Base-by-base conservation (phyloP, 345 rosid genomes). In the Populus davidiana region DNA sequence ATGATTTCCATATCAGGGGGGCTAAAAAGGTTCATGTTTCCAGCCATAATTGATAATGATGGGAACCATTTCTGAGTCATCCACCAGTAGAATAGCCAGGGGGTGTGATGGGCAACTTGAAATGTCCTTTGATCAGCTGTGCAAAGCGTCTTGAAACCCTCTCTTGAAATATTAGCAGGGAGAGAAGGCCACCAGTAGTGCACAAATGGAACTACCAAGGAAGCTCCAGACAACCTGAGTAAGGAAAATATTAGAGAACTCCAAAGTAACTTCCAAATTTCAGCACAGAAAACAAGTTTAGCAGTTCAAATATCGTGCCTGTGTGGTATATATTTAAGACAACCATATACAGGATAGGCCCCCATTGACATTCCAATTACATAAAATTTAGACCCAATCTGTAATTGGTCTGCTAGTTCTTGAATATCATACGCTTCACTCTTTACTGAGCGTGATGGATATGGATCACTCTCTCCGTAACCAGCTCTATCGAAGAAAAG, bases 401-500 rank as follows among this genome's bases (percentile, higher is more conserved):
- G 84, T 86, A 95, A 80, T 75, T 87, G 88, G 81, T 95, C 97
- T 0, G 92, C 98, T 20, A 95, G 86, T 83, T 95, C 96, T 88
- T 91, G 88, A 69, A 93, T 85, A 81, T 93, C 97, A 75, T 81
- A 86, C 67, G 98, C 97, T 80, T 91, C 96, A 70, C 84, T 90
- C 74, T 92, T 93, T 76, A 95, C 94, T 0, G 97, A 79, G 11
- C 94, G 88, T 39, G 88, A 85, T 39, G 94, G 95, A 77, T 90
- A 47, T 27, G 97, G 99, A 81, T 95, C 98, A 79, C 99, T 95
- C 81, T 95, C 96, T 67, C 97, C 99, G 76, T 95, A 93, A 23
- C 99, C 99, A 23, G 98, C 91, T 87, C 99, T 86, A 81, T 95
- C 98, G 65, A 82, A 95, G 84, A 47, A 82, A 33, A 95, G 72